Conservation (phyloP, 306 rosid genomes). For the Psophocarpus tetragonolobus region DNA sequence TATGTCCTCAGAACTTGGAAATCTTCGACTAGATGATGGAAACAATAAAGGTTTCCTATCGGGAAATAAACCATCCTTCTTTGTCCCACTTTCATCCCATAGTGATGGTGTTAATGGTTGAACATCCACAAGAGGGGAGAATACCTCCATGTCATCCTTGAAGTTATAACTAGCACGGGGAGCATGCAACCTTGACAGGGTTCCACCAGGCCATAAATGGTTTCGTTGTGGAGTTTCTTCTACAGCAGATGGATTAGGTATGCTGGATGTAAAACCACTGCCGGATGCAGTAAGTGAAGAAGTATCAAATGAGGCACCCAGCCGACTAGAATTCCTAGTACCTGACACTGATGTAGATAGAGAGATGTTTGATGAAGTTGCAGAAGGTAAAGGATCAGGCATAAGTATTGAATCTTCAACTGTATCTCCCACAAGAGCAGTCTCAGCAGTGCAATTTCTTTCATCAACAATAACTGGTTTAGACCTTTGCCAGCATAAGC, state of each 20-base stretch:
- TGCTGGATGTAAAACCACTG: constrained; percentile 57
- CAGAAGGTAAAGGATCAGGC: constrained; percentile 98
- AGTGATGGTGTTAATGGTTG: constrained; percentile 86
- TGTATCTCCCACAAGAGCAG: constrained; percentile 84
- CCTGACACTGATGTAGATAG: constrained; percentile 55
- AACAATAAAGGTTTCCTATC: constrained; percentile 80
- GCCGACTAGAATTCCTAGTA: constrained; percentile 71
- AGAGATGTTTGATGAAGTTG: constrained; percentile 64
- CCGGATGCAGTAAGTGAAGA: constrained; percentile 54
- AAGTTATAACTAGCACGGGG: constrained; percentile 79
- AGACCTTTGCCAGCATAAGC: constrained; percentile 98
- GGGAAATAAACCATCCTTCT: constrained; percentile 67
- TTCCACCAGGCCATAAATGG: constrained; percentile 86
- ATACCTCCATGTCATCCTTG: constrained; percentile 98
- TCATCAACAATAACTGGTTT: constrained; percentile 88
- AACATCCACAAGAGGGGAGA: constrained; percentile 98
- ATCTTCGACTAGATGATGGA: constrained; percentile 75
- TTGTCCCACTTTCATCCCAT: constrained; percentile 82
- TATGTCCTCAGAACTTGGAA: constrained; percentile 67
- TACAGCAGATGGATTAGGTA: constrained; percentile 43
- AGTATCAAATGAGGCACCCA: constrained; percentile 58
- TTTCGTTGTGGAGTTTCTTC: constrained; percentile 82
- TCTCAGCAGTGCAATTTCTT: constrained; percentile 74
- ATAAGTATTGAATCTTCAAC: constrained; percentile 94
- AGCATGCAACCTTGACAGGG: constrained; percentile 74